phyloP scores from a whole-genome alignment of 164 flowering plant genomes.

The Vitis vinifera region DNA sequence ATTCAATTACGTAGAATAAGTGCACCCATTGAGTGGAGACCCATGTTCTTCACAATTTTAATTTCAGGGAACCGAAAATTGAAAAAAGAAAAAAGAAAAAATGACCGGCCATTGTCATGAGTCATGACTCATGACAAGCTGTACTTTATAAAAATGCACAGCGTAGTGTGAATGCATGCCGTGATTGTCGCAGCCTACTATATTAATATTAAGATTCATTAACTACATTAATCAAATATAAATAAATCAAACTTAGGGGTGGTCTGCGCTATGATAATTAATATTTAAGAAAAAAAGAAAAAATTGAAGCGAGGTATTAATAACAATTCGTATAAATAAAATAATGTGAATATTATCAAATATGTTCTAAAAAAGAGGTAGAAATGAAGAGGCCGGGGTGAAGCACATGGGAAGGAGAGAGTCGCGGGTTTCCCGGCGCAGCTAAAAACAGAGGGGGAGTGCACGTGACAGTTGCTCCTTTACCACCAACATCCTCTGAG shows the following conservation, averaged over 20 bases:
- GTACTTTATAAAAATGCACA: conserved; percentile 11
- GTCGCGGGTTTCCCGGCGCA: conserved; percentile 42
- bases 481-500: conserved; percentile 31
- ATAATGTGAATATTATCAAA: too few species aligned
- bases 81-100: background rate
- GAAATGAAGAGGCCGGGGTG: background rate
- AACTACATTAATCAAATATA: too few species aligned
- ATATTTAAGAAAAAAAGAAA: too few species aligned
- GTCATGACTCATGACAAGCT: conserved; percentile 11
- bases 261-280: too few species aligned
- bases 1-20: too few species aligned
- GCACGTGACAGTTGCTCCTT: conserved; percentile 47
- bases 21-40: conserved; percentile 4
- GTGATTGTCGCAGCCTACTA: conserved; percentile 12
- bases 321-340: too few species aligned
- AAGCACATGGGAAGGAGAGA: background rate
- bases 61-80: background rate
- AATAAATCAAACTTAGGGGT: too few species aligned
- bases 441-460: background rate
- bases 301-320: too few species aligned
- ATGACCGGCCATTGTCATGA: background rate
- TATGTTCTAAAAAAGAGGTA: background rate
- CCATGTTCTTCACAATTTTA: conserved; percentile 4
- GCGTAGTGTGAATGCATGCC: conserved; percentile 14
- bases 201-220: too few species aligned